Base-by-base conservation (phyloP, 495 filamentous ascomycete genomes). In the Annulohypoxylon bovei region DNA sequence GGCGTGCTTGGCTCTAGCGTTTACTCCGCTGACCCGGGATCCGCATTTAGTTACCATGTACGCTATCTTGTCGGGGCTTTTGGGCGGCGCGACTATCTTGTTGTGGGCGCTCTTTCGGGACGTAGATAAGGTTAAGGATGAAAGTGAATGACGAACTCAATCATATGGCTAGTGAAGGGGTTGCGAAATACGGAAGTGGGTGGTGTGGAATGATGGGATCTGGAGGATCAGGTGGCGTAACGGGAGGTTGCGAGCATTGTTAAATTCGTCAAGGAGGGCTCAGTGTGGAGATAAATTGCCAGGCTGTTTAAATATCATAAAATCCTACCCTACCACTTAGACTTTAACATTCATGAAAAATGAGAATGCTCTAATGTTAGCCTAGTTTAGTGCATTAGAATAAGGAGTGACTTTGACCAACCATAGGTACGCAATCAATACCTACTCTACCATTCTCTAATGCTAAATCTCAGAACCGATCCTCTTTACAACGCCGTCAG, bases 11-110 rank as follows among this genome's bases (percentile, higher is more conserved):
- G 83, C 80, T 6, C 77, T 85, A 27, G 82, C 81, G 5, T 70
- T 86, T 32, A 77, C 77, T 3, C 79, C 83, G 0, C 67, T 76
- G 1, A 76, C 80, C 0, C 76, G 75, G 58, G 81, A 86, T 68
- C 84, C 84, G 5, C 68, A 77, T 14, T 65, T 87, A 52, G 79
- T 86, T 4, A 78, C 74, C 32, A 80, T 87, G 65, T 87, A 85
- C 70, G 68, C 70, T 11, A 79, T 56, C 28, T 76, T 78, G n/a
- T 73, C 82, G 1, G 81, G 77, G 11, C 47, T 67, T 18, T 50
- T 62, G n/a, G 65, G 49, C 23, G 58, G 35, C 8, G 58, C 65
- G 28, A 56, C 57, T 4, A 6, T 68, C 39, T 8, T 62, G 40
- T 39, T 68, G 28, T 68, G 50, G 50, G 40, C 50, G n/a, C 9